phyloP scores from a whole-genome alignment of 345 rosid species.

The Cardiospermum halicacabum region DNA sequence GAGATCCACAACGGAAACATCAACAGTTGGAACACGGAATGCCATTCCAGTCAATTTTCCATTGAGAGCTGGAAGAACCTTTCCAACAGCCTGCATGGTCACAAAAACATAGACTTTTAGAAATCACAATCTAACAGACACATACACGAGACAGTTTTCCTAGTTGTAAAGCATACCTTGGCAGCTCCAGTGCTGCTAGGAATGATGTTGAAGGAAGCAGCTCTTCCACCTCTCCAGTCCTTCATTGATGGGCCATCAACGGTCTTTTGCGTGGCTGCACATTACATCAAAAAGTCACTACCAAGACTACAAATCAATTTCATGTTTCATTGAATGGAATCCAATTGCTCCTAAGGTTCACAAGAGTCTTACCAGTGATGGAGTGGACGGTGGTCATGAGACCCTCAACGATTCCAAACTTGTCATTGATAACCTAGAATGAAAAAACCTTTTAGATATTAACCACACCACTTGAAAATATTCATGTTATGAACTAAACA shows the following conservation, averaged over 20 bases:
- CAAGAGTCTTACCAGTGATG: conserved; percentile 51
- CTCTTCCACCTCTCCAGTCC: conserved; percentile 99
- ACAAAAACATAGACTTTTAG: not conserved
- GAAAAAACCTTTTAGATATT: not conserved
- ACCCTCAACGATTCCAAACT: conserved; percentile 91
- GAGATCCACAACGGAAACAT: conserved; percentile 88
- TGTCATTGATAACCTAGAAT: conserved; percentile 70
- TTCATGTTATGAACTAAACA: not conserved
- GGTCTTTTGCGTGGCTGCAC: conserved; percentile 83
- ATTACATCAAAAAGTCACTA: not conserved
- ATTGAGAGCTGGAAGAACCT: conserved; percentile 67
- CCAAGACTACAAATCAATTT: not conserved
- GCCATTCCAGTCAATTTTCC: conserved; percentile 96
- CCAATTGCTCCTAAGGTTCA: not conserved
- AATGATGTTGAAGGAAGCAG: conserved; percentile 94
- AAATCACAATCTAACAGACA: not conserved
- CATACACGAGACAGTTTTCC: not conserved
- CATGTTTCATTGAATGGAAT: not conserved
- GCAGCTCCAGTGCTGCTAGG: conserved; percentile 96
- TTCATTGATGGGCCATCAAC: conserved; percentile 92
- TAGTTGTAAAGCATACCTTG: conserved; percentile 34
- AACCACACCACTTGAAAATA: not conserved
- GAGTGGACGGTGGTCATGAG: conserved; percentile 95
- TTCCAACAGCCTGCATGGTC: conserved; percentile 62
- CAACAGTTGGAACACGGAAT: conserved; percentile 90